Conservation (phyloP, 1,139 yeast genomes). For the Zygoascus hellenicus region DNA sequence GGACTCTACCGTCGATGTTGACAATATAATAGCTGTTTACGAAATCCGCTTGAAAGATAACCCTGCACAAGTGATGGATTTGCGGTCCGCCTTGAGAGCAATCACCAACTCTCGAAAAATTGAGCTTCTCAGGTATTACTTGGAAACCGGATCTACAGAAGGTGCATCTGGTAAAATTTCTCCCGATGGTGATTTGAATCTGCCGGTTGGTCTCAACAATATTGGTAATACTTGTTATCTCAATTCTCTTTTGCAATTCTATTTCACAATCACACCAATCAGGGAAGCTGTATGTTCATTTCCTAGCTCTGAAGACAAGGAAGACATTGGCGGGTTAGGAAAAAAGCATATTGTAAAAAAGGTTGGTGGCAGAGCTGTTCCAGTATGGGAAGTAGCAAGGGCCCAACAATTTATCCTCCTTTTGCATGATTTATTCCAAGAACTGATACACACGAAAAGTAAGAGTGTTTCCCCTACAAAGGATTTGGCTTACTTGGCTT, state of each 20-base stretch:
- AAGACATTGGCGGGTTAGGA: constrained; percentile 20
- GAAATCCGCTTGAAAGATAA: constrained; percentile 31
- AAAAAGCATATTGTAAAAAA: constrained; percentile 35
- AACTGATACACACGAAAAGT: constrained; percentile 57
- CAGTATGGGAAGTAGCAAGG: constrained; percentile 64
- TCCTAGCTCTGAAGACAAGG: constrained; percentile 33
- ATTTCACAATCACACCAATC: constrained; percentile 78
- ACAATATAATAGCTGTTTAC: constrained; percentile 27
- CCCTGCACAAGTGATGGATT: constrained; percentile 27
- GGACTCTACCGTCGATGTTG: constrained; percentile 26
- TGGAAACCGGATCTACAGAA: constrained; percentile 23
- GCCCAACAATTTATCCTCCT: constrained; percentile 77
- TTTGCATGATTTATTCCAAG: constrained; percentile 59
- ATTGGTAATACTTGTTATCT: constrained; percentile 94
- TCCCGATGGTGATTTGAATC: constrained; percentile 15
- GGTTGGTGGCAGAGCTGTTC: constrained; percentile 82
- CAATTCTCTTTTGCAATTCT: constrained; percentile 83
- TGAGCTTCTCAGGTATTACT: constrained; percentile 21
- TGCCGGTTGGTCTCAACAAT: constrained; percentile 89
- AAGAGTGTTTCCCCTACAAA: constrained; percentile 75
- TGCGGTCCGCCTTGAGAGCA: constrained; percentile 32
- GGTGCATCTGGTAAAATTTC: constrained; percentile 13
- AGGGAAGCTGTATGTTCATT: constrained; percentile 61
- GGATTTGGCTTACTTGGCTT: constrained; percentile 83
- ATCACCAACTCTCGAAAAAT: constrained; percentile 31